These are phyloP conservation scores for Zygotorulaspora mrakii DNA, from an alignment of 1,139 yeast species.

Conservation along the genomic window DNA sequence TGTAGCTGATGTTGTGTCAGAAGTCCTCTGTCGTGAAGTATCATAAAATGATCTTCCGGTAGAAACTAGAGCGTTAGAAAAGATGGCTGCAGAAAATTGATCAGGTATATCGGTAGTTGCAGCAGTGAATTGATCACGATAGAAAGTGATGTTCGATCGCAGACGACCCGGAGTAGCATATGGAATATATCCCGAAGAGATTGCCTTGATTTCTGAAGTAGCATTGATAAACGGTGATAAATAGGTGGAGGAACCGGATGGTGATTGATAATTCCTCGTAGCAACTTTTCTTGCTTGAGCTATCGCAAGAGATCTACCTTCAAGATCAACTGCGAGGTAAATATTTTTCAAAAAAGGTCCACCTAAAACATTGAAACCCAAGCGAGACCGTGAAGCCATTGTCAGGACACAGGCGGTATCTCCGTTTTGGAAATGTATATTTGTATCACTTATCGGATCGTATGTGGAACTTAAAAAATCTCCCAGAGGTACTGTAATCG, in stretches of 20 bases:
- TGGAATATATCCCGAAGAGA: conserved; percentile 47
- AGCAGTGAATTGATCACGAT: conserved; percentile 23
- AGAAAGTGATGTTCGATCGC: conserved; percentile 36
- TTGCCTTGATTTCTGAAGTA: conserved; percentile 22
- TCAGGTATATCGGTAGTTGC: conserved; percentile 23
- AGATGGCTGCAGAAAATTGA: conserved; percentile 31
- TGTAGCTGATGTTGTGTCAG: conserved; percentile 9
- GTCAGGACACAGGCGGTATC: conserved; percentile 57
- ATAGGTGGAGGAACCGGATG: conserved; percentile 13
- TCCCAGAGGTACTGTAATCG: conserved; percentile 51
- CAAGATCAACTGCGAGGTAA: conserved; percentile 67
- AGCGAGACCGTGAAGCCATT: conserved; percentile 47
- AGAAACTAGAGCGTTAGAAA: conserved; percentile 32
- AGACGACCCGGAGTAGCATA: conserved; percentile 43
- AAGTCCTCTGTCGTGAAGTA: conserved; percentile 25
- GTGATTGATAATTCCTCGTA: neutral
- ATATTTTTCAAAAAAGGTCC: conserved; percentile 53
- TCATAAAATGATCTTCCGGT: conserved; percentile 31
- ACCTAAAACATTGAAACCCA: conserved; percentile 61
- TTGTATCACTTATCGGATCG: conserved; percentile 25
- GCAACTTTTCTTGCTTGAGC: conserved; percentile 40
- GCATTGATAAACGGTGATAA: conserved; percentile 8
- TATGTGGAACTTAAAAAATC: conserved; percentile 47
- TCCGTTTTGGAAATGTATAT: conserved; percentile 51
- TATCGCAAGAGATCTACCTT: conserved; percentile 53